Evolutionary conservation across 441 rosid genomes (phyloP).

Genomic region (Brassica hybrid): DNA sequence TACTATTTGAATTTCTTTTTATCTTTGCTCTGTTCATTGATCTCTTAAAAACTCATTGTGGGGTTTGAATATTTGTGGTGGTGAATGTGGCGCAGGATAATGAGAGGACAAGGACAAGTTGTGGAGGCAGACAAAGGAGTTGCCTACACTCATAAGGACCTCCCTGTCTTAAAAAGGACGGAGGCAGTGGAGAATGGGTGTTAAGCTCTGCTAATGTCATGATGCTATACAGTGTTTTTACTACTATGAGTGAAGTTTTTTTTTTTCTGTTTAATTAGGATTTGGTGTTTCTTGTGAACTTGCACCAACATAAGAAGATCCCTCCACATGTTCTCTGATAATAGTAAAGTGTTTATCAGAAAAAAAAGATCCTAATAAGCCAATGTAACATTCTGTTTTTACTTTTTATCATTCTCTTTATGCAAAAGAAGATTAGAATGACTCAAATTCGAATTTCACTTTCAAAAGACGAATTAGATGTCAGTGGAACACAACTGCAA

Average conservation of each 20-base stretch:
- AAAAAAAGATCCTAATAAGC: constrained; percentile 3
- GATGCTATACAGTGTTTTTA: not conserved
- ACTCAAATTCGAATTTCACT: not conserved
- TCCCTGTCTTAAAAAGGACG: constrained; percentile 43
- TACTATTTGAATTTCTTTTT: constrained; percentile 33
- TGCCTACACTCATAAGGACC: constrained; percentile 71
- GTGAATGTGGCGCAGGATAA: constrained; percentile 75
- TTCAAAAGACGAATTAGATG: not conserved
- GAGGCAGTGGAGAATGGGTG: constrained; percentile 33
- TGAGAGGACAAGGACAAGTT: constrained; percentile 89
- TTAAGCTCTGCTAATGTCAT: constrained; percentile 20
- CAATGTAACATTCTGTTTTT: not conserved
- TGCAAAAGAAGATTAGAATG: not conserved
- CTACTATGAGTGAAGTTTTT: constrained; percentile 12
- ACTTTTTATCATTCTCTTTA: not conserved
- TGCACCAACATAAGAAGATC: constrained; percentile 29
- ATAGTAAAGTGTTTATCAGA: constrained; percentile 27
- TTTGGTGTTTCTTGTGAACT: constrained; percentile 26
- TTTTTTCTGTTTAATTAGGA: constrained; percentile 19
- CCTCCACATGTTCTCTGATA: constrained; percentile 12
- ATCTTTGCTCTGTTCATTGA: constrained; percentile 2
- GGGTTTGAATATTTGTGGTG: constrained; percentile 28
- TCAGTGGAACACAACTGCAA: constrained; percentile 18
- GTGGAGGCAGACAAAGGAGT: constrained; percentile 92
- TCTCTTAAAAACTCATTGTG: not conserved